Conservation (phyloP, 2,329 filamentous ascomycete genomes). For the Berkeleyomyces rouxiae region DNA sequence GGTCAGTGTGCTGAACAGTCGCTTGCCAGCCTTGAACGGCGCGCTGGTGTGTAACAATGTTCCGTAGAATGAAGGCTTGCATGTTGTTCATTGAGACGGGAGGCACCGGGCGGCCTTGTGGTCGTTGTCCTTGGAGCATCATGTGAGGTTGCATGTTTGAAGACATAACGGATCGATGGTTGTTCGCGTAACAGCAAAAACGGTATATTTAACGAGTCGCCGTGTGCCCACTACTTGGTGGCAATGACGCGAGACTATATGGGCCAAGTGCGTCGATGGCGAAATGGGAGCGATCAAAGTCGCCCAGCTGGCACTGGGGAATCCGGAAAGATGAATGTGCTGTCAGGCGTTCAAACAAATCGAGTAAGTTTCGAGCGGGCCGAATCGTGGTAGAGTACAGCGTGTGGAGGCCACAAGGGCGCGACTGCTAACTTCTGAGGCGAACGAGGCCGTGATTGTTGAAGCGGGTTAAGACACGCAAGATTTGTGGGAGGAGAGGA, state of each 20-base stretch:
- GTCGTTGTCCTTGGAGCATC: constrained; percentile 29
- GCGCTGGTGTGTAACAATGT: constrained; percentile 22
- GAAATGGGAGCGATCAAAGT: not conserved
- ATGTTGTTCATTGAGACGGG: constrained; percentile 18
- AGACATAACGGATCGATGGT: constrained; percentile 32
- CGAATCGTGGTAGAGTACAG: not conserved
- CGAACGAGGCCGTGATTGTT: not conserved
- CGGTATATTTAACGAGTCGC: not conserved
- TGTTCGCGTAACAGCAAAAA: not conserved
- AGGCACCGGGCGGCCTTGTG: constrained; percentile 24
- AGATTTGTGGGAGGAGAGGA: not conserved
- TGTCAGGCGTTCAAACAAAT: not conserved
- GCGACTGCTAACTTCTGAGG: not conserved
- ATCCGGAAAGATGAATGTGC: not conserved
- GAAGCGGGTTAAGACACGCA: not conserved
- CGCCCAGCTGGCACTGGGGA: not conserved
- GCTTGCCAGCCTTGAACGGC: constrained; percentile 26
- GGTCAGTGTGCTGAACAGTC: constrained; percentile 23
- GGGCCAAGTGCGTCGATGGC: not conserved
- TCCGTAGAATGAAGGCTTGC: constrained; percentile 26
- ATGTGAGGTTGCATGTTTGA: constrained; percentile 40
- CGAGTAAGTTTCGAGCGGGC: not conserved
- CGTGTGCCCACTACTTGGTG: not conserved
- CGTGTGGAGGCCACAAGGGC: not conserved
- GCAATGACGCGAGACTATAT: not conserved